Conservation (phyloP, 352 stramenopile species). For the Phytopythium cucurbitacearum region DNA sequence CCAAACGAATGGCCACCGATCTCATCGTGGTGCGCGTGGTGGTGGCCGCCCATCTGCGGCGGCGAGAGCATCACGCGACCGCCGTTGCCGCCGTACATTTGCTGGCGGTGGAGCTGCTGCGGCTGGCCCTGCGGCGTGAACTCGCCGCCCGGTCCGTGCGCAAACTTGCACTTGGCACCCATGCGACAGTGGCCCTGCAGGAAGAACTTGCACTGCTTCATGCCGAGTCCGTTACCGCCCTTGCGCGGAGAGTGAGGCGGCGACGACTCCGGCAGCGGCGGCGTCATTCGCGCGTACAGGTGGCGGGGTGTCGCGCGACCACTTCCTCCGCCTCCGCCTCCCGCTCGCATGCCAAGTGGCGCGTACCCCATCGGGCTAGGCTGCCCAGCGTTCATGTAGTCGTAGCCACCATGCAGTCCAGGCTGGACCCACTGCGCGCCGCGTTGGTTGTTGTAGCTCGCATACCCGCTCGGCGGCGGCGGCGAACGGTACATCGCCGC, state of each 20-base stretch:
- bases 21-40: conserved; percentile 31
- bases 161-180: conserved; percentile 85
- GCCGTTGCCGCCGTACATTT: conserved; percentile 5
- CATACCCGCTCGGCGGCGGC: conserved; percentile 5
- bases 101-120: conserved; percentile 33
- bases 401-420: conserved; percentile 11
- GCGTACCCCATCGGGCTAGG: conserved; percentile 38
- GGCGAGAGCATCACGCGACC: conserved; percentile 7
- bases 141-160: conserved; percentile 43
- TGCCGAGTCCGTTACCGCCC: conserved; percentile 26
- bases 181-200: conserved; percentile 81
- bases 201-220: conserved; percentile 85
- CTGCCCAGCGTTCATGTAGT: conserved; percentile 37
- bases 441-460: too few relatives aligned
- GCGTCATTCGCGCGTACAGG: conserved; percentile 54
- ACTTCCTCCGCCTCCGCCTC: conserved; percentile 17
- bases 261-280: conserved; percentile 48
- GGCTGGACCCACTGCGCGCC: too few relatives aligned
- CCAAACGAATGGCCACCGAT: conserved; percentile 22
- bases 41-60: conserved; percentile 5
- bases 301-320: conserved; percentile 20
- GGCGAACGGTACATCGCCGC: conserved; percentile 16
- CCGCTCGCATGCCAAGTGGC: conserved; percentile 26
- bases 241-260: conserved; percentile 60
- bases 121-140: conserved; percentile 19